phyloP scores from a whole-genome alignment of 202 grass and related monocot genomes.

The Zoysia matrella region DNA sequence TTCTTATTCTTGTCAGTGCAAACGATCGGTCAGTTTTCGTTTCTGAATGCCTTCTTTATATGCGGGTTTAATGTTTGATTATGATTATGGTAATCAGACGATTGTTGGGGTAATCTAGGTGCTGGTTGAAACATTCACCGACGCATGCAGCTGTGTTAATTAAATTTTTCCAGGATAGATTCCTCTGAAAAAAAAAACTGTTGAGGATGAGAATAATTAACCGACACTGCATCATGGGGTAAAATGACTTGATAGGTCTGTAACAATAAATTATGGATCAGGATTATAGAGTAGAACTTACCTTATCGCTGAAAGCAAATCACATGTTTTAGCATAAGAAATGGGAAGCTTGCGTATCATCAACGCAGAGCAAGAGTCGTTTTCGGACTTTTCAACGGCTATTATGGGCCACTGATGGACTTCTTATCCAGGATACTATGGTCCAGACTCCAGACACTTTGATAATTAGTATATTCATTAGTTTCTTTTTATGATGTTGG shows the following conservation, averaged over 20 bases:
- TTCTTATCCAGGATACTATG: conserved; percentile 21
- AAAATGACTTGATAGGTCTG: not conserved
- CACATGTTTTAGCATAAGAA: conserved; percentile 24
- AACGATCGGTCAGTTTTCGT: not conserved
- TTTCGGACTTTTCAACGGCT: conserved; percentile 2
- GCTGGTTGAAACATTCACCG: not conserved
- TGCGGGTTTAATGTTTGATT: not conserved
- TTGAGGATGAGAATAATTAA: not conserved
- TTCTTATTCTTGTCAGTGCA: not conserved
- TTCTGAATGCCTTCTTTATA: not conserved
- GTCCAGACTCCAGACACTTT: conserved; percentile 6
- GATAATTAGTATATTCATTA: conserved; percentile 18
- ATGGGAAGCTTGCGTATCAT: not conserved
- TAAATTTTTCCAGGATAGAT: not conserved
- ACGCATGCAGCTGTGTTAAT: not conserved
- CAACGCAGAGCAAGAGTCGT: not conserved
- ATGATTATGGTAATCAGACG: not conserved
- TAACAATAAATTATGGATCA: conserved; percentile 3
- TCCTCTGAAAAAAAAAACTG: not conserved
- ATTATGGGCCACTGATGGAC: not conserved
- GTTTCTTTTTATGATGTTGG: conserved; percentile 12
- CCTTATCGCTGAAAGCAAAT: not conserved
- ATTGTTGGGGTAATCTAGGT: not conserved
- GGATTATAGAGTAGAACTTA: not conserved
- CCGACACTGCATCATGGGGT: not conserved